Base-by-base conservation (phyloP, 2,329 filamentous ascomycete species). In the Zasmidium cellare region DNA sequence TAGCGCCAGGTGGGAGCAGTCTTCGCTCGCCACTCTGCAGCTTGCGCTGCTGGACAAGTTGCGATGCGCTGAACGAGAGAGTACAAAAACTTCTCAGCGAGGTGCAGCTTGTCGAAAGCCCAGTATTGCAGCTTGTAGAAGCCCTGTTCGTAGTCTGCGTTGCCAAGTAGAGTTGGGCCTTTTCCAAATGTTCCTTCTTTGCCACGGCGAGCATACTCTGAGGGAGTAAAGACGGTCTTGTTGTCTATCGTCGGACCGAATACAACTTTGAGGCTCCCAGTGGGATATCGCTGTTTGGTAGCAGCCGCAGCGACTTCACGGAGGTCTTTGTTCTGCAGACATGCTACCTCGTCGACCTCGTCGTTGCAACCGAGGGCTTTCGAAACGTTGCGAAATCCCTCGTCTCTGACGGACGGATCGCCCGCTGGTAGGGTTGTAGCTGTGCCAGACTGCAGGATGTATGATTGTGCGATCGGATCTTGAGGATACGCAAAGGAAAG, bases 391-490 rank as follows among this genome's bases (percentile, higher is more conserved):
- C 28, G 28, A 14, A 31, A 31, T 31, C 28, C 28, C 14, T 31
- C 62, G 5, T 64, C 59, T 3, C 74, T 74, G 1, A 77, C 71
- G 41, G 68, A 73, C 1, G 71, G 72, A 61, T 76, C 76, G 60
- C 75, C 75, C 7, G 66, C 65, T 9, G 72, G 67, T 18, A 63
- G 23, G 24, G 23, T 28, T 9, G 22, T 24, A 28, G 47, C 23
- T 2, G 23, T 51, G 2, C 24, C 22, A 3, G 57, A 44, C 41
- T 73, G 70, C 9, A 53, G 19, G 3, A 58, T 67, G 1, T 67
- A 60, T 3, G 67, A 60, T 14, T 65, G 69, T 1, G 70, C 70
- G 23, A 77, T 70, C 1, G 76, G 74, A 19, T 75, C 64, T 1
- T 71, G 56, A 0, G 55, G 47, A 57, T 71, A 76, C 6, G 71